Base-by-base conservation (phyloP, 2,329 filamentous ascomycete species). In the Diaporthe vexans region DNA sequence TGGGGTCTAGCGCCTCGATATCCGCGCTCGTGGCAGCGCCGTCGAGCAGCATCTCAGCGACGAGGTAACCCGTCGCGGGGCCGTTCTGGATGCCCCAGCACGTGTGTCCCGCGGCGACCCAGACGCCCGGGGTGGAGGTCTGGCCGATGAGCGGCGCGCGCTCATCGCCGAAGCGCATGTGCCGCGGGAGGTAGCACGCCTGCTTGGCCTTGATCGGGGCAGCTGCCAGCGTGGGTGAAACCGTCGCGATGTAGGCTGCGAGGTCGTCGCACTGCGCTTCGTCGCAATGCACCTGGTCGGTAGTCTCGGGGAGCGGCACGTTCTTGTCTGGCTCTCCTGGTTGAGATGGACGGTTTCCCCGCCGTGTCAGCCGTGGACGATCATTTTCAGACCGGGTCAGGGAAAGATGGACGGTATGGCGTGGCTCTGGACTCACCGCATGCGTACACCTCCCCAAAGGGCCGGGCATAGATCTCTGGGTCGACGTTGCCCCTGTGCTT, bases 71-170 rank as follows among this genome's bases (percentile, higher is more conserved):
- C 10, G 96, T 98, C 1, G 89, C 97, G 1, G 96, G 95, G 0
- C 92, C 95, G 84, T 99, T 98, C 85, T 98, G 96, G 29, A 99
- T 98, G 0, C 97, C 97, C 97, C 97, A 99, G 85, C 96, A 98
- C 1, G 95, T 98, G 86, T 99, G 97, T 0, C 97, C 97, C 0
- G 94, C 90, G 0, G 97, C 97, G 75, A 98, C 87, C 82, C 93
- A 92, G 57, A 98, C 80, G 0, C 95, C 95, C 9, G 91, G 89
- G 0, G 93, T 90, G 2, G 89, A 89, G 10, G 95, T 95, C 71
- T 88, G 86, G 0, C 97, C 97, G 33, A 98, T 89, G 67, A 98
- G 83, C 7, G 97, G 96, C 0, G 91, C 91, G 51, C 84, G 85
- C 81, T 91, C 89, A 58, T 88, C 86, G n/a, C 92, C 90, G 70